Evolutionary conservation across 2,329 filamentous ascomycete genomes (phyloP).

Genomic region (Exophiala lecanii-corni): DNA sequence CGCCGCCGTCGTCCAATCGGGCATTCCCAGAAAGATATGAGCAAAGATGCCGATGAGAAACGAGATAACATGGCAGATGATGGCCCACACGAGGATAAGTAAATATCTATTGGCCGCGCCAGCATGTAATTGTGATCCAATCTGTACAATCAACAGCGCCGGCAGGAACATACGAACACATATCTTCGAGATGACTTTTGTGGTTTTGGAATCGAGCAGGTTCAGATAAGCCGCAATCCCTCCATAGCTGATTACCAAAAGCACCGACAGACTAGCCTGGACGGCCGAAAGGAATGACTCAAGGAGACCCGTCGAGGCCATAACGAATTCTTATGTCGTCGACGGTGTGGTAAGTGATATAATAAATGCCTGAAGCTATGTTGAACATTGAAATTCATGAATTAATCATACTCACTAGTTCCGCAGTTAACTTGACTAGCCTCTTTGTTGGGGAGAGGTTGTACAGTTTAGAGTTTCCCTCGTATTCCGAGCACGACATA

Average conservation of each 20-base stretch:
- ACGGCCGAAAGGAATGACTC: slow-evolving; percentile 48
- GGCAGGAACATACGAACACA: slow-evolving; percentile 53
- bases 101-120: slow-evolving; percentile 47
- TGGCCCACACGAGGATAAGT: slow-evolving; percentile 49
- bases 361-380: too few species aligned
- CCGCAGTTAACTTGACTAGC: too few species aligned
- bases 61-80: slow-evolving; percentile 47
- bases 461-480: too few species aligned
- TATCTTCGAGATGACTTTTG: slow-evolving; percentile 50
- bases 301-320: slow-evolving; percentile 23
- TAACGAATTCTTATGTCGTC: too few species aligned
- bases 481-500: too few species aligned
- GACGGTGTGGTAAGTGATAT: too few species aligned
- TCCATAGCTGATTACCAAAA: slow-evolving; percentile 52
- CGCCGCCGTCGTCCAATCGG: slow-evolving; percentile 51
- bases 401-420: too few species aligned
- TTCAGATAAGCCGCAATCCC: slow-evolving; percentile 48
- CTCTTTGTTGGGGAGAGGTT: too few species aligned
- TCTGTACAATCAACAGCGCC: slow-evolving; percentile 49
- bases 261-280: slow-evolving; percentile 51
- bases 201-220: slow-evolving; percentile 43
- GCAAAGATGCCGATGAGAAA: slow-evolving; percentile 44
- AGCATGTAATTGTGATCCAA: slow-evolving; percentile 48
- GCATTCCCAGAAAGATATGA: slow-evolving; percentile 46
- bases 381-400: too few species aligned